phyloP scores from a whole-genome alignment of 345 rosid species.

The Populus alba region DNA sequence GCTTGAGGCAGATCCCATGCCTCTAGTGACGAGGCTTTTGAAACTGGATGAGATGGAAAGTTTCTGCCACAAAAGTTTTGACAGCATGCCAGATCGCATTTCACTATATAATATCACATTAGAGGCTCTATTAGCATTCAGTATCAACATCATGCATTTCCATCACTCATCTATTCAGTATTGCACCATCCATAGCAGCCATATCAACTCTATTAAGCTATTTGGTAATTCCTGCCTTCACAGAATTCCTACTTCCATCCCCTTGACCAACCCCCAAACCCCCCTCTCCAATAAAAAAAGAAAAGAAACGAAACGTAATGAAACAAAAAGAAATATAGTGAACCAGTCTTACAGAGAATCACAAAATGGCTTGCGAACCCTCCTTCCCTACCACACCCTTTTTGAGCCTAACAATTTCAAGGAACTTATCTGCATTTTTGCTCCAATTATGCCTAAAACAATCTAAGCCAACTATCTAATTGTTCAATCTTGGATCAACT shows the following conservation, averaged over 20 bases:
- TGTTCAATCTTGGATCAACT: background rate
- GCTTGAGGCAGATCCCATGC: background rate
- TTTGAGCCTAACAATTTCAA: background rate
- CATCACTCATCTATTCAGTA: slow-evolving; percentile 7
- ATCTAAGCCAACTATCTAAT: background rate
- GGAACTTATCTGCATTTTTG: background rate
- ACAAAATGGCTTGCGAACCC: background rate
- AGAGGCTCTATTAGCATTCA: background rate
- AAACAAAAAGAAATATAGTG: background rate
- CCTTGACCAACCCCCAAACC: no score
- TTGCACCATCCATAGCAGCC: slow-evolving; percentile 1
- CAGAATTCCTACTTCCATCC: no score
- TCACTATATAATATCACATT: background rate
- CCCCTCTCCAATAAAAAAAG: no score
- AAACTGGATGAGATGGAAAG: background rate
- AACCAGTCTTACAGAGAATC: background rate
- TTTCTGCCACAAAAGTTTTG: background rate
- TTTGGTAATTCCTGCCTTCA: background rate
- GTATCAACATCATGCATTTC: background rate
- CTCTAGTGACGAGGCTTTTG: background rate
- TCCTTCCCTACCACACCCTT: background rate
- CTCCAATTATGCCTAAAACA: background rate
- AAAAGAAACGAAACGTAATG: no score
- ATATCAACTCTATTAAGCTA: background rate
- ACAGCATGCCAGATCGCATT: background rate